Evolutionary conservation across 495 filamentous ascomycete species (phyloP), one percentile per base, ranked within the genome.

Genomic region (Xylaria intraflava): DNA sequence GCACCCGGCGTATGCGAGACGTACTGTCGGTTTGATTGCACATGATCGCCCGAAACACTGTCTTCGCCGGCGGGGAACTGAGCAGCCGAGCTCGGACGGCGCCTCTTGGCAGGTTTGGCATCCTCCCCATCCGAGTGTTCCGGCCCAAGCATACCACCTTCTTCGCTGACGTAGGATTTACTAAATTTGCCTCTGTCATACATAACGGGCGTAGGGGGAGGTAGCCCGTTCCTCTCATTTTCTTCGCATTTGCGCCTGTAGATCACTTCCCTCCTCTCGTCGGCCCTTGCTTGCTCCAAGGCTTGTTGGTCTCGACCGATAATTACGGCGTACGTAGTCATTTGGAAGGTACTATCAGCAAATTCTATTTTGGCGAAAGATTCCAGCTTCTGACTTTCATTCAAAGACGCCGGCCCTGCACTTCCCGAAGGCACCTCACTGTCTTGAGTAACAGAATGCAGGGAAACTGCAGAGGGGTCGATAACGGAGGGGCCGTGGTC

Each of bases 111-210:
- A 14, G 69, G 70, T 1, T 71, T 69, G 1, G 46, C 59, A 62
- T 71, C 59, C 11, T 76, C 72, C 14, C 63, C 71, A 41, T 77
- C 72, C 0, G 73, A 75, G 16, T 53, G 43, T 56, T 76, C 75
- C 5, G 75, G 75, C 1, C 75, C 75, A 38, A 78, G 61, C 72
- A 78, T 76, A 41, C 75, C 75, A 45, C 75, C 75, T 58, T 78
- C 74, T 46, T 75, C 71, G 60, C 75, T 78, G 54, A 78, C 69
- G 44, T 76, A 76, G 53, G 75, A 78, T 62, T 74, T 78, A 65
- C 71, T 72, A 62, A 72, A 76, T 55, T 75, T 76, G 41, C 66
- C 60, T 41, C 65, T 62, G 57, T 74, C 68, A 23, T 65, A 60
- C 23, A 52, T 54, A 29, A 71, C 63, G 4, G 69, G 72, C 2